Evolutionary conservation across 768 basidiomycete genomes (phyloP).

Genomic region (Pleurotus ostreatus): DNA sequence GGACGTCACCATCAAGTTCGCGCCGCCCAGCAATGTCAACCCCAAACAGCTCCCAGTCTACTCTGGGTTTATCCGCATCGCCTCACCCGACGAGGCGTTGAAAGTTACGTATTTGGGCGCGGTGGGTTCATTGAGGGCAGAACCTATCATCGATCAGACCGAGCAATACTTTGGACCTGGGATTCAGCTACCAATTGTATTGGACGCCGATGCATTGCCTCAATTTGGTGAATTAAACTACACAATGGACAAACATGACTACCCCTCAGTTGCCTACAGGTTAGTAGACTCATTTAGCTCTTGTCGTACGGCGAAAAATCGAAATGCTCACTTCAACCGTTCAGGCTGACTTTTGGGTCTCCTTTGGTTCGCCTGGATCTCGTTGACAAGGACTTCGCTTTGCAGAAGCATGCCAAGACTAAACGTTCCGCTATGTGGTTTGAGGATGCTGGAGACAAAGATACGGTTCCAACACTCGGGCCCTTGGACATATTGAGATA

Average conservation of each 20-base stretch:
- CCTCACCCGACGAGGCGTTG: slow-evolving; percentile 21
- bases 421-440: slow-evolving; percentile 8
- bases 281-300: neutral
- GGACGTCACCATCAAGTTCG: slow-evolving; percentile 30
- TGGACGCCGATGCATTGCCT: slow-evolving; percentile 23
- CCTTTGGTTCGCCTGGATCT: slow-evolving; percentile 26
- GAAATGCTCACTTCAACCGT: slow-evolving; percentile 12
- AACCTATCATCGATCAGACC: slow-evolving; percentile 33
- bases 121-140: slow-evolving; percentile 28
- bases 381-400: slow-evolving; percentile 21
- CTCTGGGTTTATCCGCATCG: slow-evolving; percentile 43
- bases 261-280: slow-evolving; percentile 21
- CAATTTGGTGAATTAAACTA: slow-evolving; percentile 25
- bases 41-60: slow-evolving; percentile 39
- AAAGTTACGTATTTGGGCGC: slow-evolving; percentile 36
- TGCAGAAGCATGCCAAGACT: slow-evolving; percentile 17
- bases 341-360: slow-evolving; percentile 24
- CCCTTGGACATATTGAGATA: slow-evolving; percentile 12
- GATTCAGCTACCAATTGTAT: slow-evolving; percentile 24
- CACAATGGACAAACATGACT: slow-evolving; percentile 26
- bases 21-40: slow-evolving; percentile 31
- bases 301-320: neutral
- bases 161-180: slow-evolving; percentile 24
- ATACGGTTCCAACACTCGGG: slow-evolving; percentile 12
- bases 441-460: slow-evolving; percentile 17